A percentile compares a stretch with the other conserved stretches of the same genome.
phyloP scores from a whole-genome alignment of 2,329 filamentous ascomycete species.

The Madurella mycetomatis region DNA sequence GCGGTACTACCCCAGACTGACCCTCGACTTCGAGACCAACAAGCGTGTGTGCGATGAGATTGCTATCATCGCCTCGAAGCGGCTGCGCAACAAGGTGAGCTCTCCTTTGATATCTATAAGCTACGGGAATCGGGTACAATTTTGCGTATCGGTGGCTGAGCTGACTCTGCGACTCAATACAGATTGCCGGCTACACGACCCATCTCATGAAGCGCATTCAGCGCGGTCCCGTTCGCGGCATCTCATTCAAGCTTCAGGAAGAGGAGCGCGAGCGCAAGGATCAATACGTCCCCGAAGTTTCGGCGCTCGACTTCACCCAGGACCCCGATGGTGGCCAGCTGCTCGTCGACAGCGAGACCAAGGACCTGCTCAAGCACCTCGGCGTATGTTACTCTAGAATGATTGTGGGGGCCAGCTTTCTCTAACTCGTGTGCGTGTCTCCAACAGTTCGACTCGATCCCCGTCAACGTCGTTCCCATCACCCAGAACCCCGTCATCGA shows the following conservation, averaged over 20 bases:
- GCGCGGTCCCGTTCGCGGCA: constrained; percentile 97
- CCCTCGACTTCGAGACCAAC: constrained; percentile 98
- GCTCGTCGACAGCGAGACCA: constrained; percentile 95
- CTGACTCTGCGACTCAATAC: constrained; percentile 1
- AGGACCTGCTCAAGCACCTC: constrained; percentile 97
- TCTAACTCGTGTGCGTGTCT: constrained; percentile 11
- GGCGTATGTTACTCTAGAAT: constrained; percentile 65
- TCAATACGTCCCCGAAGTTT: constrained; percentile 99
- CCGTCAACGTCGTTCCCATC: constrained; percentile 91
- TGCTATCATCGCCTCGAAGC: constrained; percentile 98
- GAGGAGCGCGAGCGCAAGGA: constrained; percentile 99
- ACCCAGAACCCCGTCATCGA: constrained; percentile 82
- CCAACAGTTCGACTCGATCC: constrained; percentile 86
- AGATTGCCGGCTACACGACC: constrained; percentile 98
- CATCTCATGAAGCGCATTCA: constrained; percentile 99
- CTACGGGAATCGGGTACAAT: background rate
- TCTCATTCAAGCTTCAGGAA: constrained; percentile 99
- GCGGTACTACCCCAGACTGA: constrained; percentile 92
- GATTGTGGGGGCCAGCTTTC: constrained; percentile 10
- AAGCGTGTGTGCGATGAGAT: constrained; percentile 98
- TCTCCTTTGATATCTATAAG: background rate
- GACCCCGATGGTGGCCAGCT: constrained; percentile 88
- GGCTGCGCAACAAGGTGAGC: constrained; percentile 94
- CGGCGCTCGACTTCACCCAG: constrained; percentile 96
- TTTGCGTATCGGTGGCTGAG: background rate